Evolutionary conservation across 306 rosid genomes (phyloP).

Genomic region (Hylodesmum podocarpum): DNA sequence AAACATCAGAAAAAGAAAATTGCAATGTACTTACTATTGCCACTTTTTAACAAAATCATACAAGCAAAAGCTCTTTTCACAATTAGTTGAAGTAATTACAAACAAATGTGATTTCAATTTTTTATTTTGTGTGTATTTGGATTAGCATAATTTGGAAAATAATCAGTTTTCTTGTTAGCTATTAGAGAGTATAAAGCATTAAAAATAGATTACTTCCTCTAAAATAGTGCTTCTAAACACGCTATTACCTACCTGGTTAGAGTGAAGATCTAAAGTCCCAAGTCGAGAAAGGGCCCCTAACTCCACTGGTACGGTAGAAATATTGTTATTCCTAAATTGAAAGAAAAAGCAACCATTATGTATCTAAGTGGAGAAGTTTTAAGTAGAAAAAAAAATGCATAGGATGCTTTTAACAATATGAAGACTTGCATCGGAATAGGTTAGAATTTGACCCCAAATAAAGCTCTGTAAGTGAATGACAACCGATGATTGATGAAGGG

Average conservation of each 20-base stretch:
- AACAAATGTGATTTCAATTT: conserved; percentile 7
- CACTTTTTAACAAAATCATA: conserved; percentile 7
- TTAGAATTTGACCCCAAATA: conserved; percentile 73
- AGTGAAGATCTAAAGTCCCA: conserved; percentile 89
- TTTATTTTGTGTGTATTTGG: neutral
- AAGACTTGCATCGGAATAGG: conserved; percentile 36
- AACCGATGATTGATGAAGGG: conserved; percentile 72
- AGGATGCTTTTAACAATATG: conserved; percentile 25
- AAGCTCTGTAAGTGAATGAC: conserved; percentile 76
- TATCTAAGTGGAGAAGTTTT: conserved; percentile 24
- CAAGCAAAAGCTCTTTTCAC: neutral
- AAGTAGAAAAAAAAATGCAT: conserved; percentile 22
- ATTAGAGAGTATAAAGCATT: neutral
- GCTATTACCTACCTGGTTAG: conserved; percentile 70
- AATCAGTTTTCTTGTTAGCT: neutral
- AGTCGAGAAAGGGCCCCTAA: conserved; percentile 70
- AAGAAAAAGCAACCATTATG: conserved; percentile 24
- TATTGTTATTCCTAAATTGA: conserved; percentile 66
- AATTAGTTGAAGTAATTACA: neutral
- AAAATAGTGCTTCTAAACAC: neutral
- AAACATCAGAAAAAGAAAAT: conserved; percentile 12
- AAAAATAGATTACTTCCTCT: neutral
- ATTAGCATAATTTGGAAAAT: neutral
- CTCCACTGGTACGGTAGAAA: conserved; percentile 69
- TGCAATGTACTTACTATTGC: neutral